Evolutionary conservation across 805 yeast species (phyloP).

Genomic region (Sporopachydermia lactativora): DNA sequence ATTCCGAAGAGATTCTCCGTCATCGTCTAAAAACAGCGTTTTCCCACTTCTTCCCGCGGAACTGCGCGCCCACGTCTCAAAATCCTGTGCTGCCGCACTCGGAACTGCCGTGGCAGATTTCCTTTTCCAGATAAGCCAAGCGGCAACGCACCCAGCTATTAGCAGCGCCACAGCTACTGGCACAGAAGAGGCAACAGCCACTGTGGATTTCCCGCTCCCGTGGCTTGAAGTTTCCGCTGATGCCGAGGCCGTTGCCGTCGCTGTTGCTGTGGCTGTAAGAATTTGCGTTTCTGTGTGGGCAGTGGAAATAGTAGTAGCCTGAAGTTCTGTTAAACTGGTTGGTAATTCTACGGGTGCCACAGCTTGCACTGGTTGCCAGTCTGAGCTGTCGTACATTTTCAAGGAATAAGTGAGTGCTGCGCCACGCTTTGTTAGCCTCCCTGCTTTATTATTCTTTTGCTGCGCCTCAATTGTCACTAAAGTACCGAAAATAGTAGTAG

Average conservation of each 20-base stretch:
- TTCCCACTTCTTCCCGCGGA: not conserved
- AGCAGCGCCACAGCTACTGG: not conserved
- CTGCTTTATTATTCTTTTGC: constrained; percentile 13
- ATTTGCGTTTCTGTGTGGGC: not conserved
- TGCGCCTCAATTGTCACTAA: constrained; percentile 26
- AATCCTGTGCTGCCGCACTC: not conserved
- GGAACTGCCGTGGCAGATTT: not conserved
- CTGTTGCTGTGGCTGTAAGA: not conserved
- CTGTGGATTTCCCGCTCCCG: not conserved
- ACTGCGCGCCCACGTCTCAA: not conserved
- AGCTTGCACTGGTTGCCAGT: not conserved
- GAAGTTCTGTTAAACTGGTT: no score
- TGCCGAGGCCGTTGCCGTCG: not conserved
- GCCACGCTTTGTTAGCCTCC: not conserved
- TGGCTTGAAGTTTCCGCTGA: not conserved
- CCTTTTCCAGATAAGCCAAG: not conserved
- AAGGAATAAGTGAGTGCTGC: not conserved
- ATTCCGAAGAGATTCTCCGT: not conserved
- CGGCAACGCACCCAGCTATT: not conserved
- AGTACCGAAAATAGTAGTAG: constrained; percentile 36
- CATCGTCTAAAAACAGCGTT: not conserved
- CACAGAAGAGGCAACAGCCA: not conserved
- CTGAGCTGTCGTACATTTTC: constrained; percentile 1
- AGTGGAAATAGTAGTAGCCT: not conserved
- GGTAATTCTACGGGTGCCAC: not conserved